phyloP scores from a whole-genome alignment of 495 filamentous ascomycete genomes.

The Trichoderma asperelloides region DNA sequence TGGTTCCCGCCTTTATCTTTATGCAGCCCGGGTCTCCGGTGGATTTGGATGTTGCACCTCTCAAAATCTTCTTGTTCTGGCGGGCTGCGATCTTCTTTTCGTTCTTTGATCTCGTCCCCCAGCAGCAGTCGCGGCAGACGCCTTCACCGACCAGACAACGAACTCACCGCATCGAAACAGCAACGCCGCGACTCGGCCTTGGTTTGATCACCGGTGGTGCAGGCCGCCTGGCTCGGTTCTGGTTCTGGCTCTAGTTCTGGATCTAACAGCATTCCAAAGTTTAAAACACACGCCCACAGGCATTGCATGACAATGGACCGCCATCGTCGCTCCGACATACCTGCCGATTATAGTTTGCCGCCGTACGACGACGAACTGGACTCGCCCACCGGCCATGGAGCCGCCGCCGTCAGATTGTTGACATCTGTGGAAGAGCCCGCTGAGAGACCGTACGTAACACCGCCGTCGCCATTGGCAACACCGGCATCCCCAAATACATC shows the following conservation, averaged over 20 bases:
- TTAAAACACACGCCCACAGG: not conserved
- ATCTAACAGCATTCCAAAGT: not conserved
- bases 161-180: not conserved
- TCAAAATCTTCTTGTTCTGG: not conserved
- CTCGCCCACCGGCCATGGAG: slow-evolving; percentile 27
- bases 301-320: slow-evolving; percentile 32
- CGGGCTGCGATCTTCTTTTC: not conserved
- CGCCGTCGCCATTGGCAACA: slow-evolving; percentile 20
- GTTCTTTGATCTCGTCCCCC: not conserved
- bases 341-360: slow-evolving; percentile 36
- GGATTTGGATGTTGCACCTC: not conserved
- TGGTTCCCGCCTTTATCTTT: not conserved
- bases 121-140: not conserved
- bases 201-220: not conserved
- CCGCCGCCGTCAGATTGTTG: slow-evolving; percentile 39
- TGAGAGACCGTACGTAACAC: slow-evolving; percentile 35
- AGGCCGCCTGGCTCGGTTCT: not conserved
- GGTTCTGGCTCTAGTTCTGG: not conserved
- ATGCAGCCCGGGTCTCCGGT: not conserved
- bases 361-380: slow-evolving; percentile 31
- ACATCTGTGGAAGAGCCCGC: slow-evolving; percentile 41
- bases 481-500: not conserved
- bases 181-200: not conserved
- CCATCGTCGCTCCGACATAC: slow-evolving; percentile 22
- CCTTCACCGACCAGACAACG: not conserved